These are phyloP conservation scores for Phytophthora nicotianae DNA, from an alignment of 352 stramenopile species.

Conservation along the genomic window DNA sequence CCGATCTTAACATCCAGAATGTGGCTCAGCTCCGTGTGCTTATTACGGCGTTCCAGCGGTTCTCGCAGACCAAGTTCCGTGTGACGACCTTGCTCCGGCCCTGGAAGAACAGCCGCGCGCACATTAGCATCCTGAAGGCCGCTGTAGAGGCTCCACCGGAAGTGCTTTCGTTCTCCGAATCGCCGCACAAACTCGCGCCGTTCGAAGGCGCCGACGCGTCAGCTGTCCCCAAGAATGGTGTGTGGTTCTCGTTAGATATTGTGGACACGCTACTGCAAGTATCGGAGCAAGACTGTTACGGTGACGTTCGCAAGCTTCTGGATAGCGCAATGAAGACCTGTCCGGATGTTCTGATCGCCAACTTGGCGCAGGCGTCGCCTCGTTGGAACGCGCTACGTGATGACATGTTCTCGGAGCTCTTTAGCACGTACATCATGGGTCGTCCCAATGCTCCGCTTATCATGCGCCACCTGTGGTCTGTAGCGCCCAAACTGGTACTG, in stretches of 20 bases:
- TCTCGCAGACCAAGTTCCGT: slow-evolving; percentile 84
- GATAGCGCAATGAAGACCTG: slow-evolving; percentile 84
- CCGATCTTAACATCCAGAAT: slow-evolving; percentile 72
- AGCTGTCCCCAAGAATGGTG: slow-evolving; percentile 82
- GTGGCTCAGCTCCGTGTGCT: slow-evolving; percentile 70
- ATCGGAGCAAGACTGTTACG: slow-evolving; percentile 86
- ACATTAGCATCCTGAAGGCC: slow-evolving; percentile 78
- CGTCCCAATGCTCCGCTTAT: slow-evolving; percentile 87
- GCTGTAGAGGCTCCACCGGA: slow-evolving; percentile 83
- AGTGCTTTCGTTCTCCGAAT: slow-evolving; percentile 82
- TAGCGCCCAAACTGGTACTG: slow-evolving; percentile 86
- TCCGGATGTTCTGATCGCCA: slow-evolving; percentile 87
- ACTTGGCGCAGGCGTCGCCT: slow-evolving; percentile 75
- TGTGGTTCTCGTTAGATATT: slow-evolving; percentile 87
- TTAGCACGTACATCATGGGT: slow-evolving; percentile 87
- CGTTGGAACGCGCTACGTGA: slow-evolving; percentile 85
- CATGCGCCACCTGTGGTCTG: slow-evolving; percentile 87
- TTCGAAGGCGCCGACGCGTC: slow-evolving; percentile 90
- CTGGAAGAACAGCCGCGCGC: slow-evolving; percentile 81
- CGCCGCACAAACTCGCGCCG: slow-evolving; percentile 76
- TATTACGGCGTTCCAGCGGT: slow-evolving; percentile 79
- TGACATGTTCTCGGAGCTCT: slow-evolving; percentile 88
- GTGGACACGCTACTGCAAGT: slow-evolving; percentile 83
- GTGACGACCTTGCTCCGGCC: slow-evolving; percentile 69
- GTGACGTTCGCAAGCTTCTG: slow-evolving; percentile 79